Percentiles rank a stretch among this genome's conserved stretches.
Conservation (phyloP, 345 rosid genomes). For the Populus alba region DNA sequence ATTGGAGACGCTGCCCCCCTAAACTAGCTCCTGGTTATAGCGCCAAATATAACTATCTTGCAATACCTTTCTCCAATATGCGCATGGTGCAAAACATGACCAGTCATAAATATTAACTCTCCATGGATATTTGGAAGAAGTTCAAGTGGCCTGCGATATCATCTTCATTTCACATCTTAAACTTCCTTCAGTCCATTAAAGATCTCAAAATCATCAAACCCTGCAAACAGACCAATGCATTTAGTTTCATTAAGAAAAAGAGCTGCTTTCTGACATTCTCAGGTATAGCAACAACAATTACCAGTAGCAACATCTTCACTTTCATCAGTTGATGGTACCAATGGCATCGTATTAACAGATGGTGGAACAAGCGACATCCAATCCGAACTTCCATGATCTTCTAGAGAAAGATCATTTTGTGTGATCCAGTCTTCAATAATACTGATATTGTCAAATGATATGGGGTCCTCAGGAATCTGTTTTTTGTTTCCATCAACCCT, state of each 20-base stretch:
- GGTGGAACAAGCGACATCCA: conserved; percentile 66
- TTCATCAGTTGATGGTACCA: conserved; percentile 49
- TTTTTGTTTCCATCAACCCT: conserved; percentile 38
- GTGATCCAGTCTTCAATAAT: conserved; percentile 76
- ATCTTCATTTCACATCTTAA: not conserved
- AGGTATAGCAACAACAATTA: conserved; percentile 25
- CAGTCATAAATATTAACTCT: not conserved
- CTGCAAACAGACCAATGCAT: conserved; percentile 40
- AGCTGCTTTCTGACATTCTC: not conserved
- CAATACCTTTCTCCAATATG: not conserved
- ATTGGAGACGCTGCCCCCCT: not conserved
- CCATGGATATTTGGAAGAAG: not conserved
- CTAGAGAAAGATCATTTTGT: conserved; percentile 46
- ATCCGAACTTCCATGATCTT: conserved; percentile 52
- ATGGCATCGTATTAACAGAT: conserved; percentile 34
- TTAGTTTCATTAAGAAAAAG: not conserved
- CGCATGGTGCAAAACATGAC: not conserved
- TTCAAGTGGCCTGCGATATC: not conserved
- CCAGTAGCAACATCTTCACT: conserved; percentile 64
- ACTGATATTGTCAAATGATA: conserved; percentile 43
- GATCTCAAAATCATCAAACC: conserved; percentile 76
- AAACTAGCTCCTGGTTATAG: not conserved
- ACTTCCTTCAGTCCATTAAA: conserved; percentile 34
- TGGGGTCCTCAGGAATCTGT: conserved; percentile 43
- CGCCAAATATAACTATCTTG: not conserved